Evolutionary conservation across 2,329 filamentous ascomycete genomes (phyloP).

Genomic region (Hirsutella rhossiliensis): DNA sequence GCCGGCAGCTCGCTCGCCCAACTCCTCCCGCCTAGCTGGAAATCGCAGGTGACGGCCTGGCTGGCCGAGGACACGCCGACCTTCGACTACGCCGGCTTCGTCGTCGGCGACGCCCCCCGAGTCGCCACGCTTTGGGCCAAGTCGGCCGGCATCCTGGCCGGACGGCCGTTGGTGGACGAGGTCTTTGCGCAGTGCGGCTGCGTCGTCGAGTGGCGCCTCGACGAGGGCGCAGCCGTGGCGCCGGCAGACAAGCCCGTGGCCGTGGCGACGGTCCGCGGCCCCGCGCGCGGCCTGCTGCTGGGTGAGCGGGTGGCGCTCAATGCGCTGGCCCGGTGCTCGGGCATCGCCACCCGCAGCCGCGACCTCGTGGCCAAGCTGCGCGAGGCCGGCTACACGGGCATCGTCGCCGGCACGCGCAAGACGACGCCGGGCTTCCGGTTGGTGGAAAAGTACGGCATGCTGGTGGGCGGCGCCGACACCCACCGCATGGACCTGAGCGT

Average conservation of each 20-base stretch:
- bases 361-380: slow-evolving; percentile 43
- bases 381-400: slow-evolving; percentile 63
- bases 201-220: slow-evolving; percentile 76
- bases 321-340: slow-evolving; percentile 79
- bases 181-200: slow-evolving; percentile 85
- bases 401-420: slow-evolving; percentile 89
- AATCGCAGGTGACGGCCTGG: slow-evolving; percentile 69
- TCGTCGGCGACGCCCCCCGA: slow-evolving; percentile 62
- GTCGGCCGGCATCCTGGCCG: slow-evolving; percentile 71
- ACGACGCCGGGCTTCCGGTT: slow-evolving; percentile 92
- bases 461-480: slow-evolving; percentile 82
- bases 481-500: slow-evolving; percentile 83
- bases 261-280: slow-evolving; percentile 68
- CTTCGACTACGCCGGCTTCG: slow-evolving; percentile 94
- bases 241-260: slow-evolving; percentile 48
- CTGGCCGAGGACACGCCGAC: slow-evolving; percentile 92
- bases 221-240: slow-evolving; percentile 61
- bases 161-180: slow-evolving; percentile 90
- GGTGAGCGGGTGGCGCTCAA: slow-evolving; percentile 91
- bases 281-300: slow-evolving; percentile 69
- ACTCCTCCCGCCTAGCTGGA: slow-evolving; percentile 78
- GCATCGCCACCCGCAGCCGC: slow-evolving; percentile 63
- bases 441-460: slow-evolving; percentile 97
- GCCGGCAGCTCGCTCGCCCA: slow-evolving; percentile 38
- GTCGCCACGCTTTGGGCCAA: slow-evolving; percentile 59